Conservation (phyloP, 257 asterid genomes). For the Lycium ferocissimum region DNA sequence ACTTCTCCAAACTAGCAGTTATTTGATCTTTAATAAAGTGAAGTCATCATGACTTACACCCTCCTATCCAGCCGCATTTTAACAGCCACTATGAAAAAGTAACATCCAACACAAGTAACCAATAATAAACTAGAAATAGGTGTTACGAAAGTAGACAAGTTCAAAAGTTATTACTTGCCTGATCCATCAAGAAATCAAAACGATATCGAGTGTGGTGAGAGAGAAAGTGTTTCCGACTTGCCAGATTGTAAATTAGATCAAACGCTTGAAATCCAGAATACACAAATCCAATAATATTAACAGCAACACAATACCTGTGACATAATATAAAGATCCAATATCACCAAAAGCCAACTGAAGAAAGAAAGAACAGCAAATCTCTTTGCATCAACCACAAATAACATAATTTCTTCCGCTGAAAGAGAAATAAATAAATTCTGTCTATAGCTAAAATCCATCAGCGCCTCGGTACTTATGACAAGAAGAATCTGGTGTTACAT, state of each 20-base stretch:
- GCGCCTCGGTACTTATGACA: background rate
- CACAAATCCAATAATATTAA: conserved; percentile 74
- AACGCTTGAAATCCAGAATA: conserved; percentile 75
- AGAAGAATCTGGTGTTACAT: background rate
- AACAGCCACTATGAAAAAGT: conserved; percentile 12
- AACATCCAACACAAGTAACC: background rate
- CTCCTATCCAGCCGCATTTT: background rate
- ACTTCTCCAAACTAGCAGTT: background rate
- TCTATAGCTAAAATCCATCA: background rate
- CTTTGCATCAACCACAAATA: background rate
- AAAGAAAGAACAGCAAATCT: background rate
- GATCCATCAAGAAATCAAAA: conserved; percentile 79
- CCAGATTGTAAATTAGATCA: conserved; percentile 60
- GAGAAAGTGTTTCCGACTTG: conserved; percentile 61
- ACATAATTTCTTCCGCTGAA: background rate
- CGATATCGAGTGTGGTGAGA: conserved; percentile 59
- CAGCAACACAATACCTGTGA: conserved; percentile 70
- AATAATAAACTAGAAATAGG: background rate
- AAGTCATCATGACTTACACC: background rate
- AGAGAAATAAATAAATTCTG: background rate
- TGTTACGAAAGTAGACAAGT: background rate
- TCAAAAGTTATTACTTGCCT: conserved; percentile 55
- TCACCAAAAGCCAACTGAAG: conserved; percentile 14
- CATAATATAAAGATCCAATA: conserved; percentile 10
- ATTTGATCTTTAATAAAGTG: background rate